Conservation (phyloP, 208 protist species). For the Trypanosoma brucei region DNA sequence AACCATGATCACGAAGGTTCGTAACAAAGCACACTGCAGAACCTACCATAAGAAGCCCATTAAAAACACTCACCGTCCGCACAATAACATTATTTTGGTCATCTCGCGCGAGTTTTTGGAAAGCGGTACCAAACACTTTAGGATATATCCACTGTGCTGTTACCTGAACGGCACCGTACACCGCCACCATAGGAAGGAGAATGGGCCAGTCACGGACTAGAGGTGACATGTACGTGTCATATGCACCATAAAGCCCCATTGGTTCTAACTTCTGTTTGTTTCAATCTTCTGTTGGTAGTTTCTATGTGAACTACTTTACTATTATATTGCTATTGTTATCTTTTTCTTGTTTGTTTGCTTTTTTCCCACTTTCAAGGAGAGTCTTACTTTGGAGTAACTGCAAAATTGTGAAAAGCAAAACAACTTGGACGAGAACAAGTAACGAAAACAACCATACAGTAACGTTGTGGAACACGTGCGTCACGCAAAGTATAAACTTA, state of each 20-base stretch:
- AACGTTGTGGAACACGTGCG: too few species aligned
- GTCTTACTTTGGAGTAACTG: too few species aligned
- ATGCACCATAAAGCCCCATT: constrained; percentile 42
- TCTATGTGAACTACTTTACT: too few species aligned
- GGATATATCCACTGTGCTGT: constrained; percentile 26
- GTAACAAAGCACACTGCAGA: constrained; percentile 55
- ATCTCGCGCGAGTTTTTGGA: constrained; percentile 21
- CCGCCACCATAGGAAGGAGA: constrained; percentile 45
- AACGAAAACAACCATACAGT: too few species aligned
- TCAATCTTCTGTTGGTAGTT: not conserved
- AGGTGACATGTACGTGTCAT: constrained; percentile 64
- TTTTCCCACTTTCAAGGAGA: too few species aligned
- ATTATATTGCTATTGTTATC: too few species aligned
- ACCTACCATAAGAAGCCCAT: constrained; percentile 64
- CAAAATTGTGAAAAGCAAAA: too few species aligned
- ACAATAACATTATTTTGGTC: constrained; percentile 61
- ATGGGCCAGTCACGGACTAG: constrained; percentile 46
- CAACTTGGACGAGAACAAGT: too few species aligned
- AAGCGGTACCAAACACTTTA: constrained; percentile 28
- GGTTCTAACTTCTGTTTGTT: not conserved
- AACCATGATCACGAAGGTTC: constrained; percentile 29
- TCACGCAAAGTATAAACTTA: too few species aligned
- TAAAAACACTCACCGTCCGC: constrained; percentile 56
- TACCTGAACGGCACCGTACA: constrained; percentile 60
- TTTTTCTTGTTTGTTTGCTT: too few species aligned